Evolutionary conservation across 805 yeast genomes (phyloP).

Genomic region (Kazachstania viticola): DNA sequence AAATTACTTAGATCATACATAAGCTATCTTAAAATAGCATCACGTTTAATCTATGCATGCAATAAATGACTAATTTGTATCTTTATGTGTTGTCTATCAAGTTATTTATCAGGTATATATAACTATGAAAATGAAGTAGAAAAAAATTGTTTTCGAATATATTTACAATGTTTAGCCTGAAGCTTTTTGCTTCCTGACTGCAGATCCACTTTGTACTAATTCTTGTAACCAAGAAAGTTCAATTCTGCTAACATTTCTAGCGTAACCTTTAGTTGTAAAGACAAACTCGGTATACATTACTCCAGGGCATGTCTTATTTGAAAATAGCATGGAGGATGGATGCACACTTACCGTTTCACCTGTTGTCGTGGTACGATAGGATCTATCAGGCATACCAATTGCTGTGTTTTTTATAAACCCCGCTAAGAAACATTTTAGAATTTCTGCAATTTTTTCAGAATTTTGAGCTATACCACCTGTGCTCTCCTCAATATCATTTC

Average conservation of each 20-base stretch:
- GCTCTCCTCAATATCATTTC: slow-evolving; percentile 4
- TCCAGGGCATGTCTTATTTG: slow-evolving; percentile 68
- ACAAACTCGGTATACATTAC: slow-evolving; percentile 93
- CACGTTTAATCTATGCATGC: too few relatives aligned
- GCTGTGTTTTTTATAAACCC: slow-evolving; percentile 90
- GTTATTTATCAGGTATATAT: too few relatives aligned
- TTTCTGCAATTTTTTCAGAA: slow-evolving; percentile 28
- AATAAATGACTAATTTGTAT: too few relatives aligned
- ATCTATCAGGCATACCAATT: slow-evolving; percentile 87
- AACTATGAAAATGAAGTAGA: too few relatives aligned
- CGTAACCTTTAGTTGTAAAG: slow-evolving; percentile 85
- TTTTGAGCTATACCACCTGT: slow-evolving; percentile 15
- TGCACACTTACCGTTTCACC: slow-evolving; percentile 84
- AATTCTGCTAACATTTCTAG: slow-evolving; percentile 74
- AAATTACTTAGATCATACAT: too few relatives aligned
- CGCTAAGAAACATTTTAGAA: slow-evolving; percentile 66
- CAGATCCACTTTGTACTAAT: slow-evolving; percentile 31
- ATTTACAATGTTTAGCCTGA: too few relatives aligned
- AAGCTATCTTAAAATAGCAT: too few relatives aligned
- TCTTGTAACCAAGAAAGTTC: slow-evolving; percentile 81
- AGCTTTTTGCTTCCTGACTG: slow-evolving; percentile 10
- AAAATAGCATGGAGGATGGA: slow-evolving; percentile 77
- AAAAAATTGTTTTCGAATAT: too few relatives aligned
- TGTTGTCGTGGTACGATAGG: slow-evolving; percentile 72
- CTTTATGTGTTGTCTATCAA: too few relatives aligned